These are phyloP conservation scores for Russula virescens DNA, from an alignment of 768 basidiomycete species.

Conservation along the genomic window DNA sequence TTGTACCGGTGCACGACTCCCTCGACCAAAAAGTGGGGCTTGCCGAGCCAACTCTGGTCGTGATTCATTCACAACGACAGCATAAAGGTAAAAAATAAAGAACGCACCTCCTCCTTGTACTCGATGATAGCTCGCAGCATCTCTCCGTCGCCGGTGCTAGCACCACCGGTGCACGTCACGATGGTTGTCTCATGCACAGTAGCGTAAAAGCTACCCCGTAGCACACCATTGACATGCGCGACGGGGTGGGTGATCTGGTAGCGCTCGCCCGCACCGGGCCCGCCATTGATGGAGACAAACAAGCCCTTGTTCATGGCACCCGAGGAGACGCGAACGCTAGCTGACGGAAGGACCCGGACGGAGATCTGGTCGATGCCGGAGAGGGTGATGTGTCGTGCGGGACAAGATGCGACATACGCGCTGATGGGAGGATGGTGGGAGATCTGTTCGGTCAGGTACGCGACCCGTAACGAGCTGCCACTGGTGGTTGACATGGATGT, in stretches of 20 bases:
- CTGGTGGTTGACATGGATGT: constrained; percentile 26
- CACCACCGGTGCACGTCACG: constrained; percentile 71
- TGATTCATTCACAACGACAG: not conserved
- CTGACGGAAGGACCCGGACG: constrained; percentile 86
- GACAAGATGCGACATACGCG: constrained; percentile 73
- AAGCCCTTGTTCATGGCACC: constrained; percentile 87
- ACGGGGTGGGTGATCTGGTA: constrained; percentile 89
- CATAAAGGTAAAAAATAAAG: not conserved
- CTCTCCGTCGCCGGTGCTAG: constrained; percentile 39
- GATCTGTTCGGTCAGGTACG: constrained; percentile 87
- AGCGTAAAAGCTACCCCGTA: constrained; percentile 88
- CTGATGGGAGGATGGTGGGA: constrained; percentile 97
- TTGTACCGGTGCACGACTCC: constrained; percentile 85
- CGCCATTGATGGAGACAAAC: constrained; percentile 72
- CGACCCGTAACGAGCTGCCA: constrained; percentile 47
- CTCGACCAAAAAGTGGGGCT: constrained; percentile 76
- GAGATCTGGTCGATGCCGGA: constrained; percentile 88
- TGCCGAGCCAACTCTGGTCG: constrained; percentile 78
- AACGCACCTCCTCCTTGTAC: constrained; percentile 89
- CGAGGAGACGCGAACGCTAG: constrained; percentile 66
- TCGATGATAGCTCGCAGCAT: constrained; percentile 80
- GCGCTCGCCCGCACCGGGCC: constrained; percentile 65
- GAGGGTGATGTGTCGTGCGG: constrained; percentile 63
- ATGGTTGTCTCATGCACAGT: constrained; percentile 77
- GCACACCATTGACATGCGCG: constrained; percentile 85